Conservation (phyloP, 257 asterid species). For the Jasminum sambac region DNA sequence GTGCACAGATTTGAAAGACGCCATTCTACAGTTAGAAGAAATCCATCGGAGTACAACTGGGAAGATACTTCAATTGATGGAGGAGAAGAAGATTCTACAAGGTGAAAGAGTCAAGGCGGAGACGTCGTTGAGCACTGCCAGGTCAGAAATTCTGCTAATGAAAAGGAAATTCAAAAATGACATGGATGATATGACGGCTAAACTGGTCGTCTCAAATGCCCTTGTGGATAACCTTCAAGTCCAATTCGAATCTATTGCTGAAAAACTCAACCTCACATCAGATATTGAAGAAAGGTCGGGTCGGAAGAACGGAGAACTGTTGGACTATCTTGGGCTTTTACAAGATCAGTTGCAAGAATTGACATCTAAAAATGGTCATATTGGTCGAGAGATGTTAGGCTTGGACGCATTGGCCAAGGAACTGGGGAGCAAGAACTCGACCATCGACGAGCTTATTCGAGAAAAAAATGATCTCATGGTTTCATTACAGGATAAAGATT, state of each 20-base stretch:
- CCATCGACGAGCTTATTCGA: slow-evolving; percentile 45
- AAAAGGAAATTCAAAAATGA: slow-evolving; percentile 59
- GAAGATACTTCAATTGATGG: slow-evolving; percentile 50
- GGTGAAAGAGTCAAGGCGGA: slow-evolving; percentile 54
- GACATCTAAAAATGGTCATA: slow-evolving; percentile 46
- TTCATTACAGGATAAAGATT: slow-evolving; percentile 46
- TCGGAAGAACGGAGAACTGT: slow-evolving; percentile 50
- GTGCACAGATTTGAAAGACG: slow-evolving; percentile 42
- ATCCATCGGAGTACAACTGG: slow-evolving; percentile 46
- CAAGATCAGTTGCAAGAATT: slow-evolving; percentile 68
- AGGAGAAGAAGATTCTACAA: slow-evolving; percentile 62
- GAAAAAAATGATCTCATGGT: slow-evolving; percentile 55
- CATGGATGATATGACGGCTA: slow-evolving; percentile 45
- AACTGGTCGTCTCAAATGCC: slow-evolving; percentile 57
- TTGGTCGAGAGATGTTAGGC: slow-evolving; percentile 50
- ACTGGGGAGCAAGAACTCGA: slow-evolving; percentile 44
- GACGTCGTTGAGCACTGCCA: slow-evolving; percentile 47
- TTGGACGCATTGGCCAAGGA: slow-evolving; percentile 61
- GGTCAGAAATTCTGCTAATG: slow-evolving; percentile 62
- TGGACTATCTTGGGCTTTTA: slow-evolving; percentile 59
- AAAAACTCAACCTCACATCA: slow-evolving; percentile 50
- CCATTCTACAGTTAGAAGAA: slow-evolving; percentile 58
- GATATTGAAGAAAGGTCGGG: slow-evolving; percentile 58
- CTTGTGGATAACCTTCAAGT: slow-evolving; percentile 70
- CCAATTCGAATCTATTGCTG: slow-evolving; percentile 66